Base-by-base conservation (phyloP, 345 rosid species). In the Brassica carinata region DNA sequence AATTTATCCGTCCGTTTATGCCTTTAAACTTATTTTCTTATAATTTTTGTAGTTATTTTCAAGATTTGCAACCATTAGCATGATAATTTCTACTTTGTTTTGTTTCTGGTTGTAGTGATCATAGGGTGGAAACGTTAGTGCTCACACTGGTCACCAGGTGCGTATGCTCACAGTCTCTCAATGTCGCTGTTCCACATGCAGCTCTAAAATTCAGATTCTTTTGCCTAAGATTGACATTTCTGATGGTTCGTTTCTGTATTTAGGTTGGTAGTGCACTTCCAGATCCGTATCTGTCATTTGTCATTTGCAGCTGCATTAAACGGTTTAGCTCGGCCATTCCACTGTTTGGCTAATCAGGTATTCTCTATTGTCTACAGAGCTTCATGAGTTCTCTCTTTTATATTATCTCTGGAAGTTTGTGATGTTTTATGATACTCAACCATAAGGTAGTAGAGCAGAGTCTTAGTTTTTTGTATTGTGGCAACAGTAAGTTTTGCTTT, bases 301-400 rank as follows among this genome's bases (percentile, higher is more conserved):
- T 96, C 98, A 40, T 96, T 92, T 88, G 97, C 97, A 3, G 99
- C 97, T 78, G 99, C 98, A 31, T 79, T 96, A 82, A 96, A 94
- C 83, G 99, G 99, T 78, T 94, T 96, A 81, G 97, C 97, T 84
- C 98, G 99, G 65, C 99, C 99, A 58, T 98, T 96, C 51, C 99
- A 96, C 85, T 98, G 99, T 81, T 85, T 96, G 92, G 97, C 99
- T 68, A 94, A 96, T 89, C 99, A 96, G 99, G 99, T 96, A 84
- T 51, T 51, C 53, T 69, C n/a, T 55, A n/a, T 26, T 61, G 2
- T 67, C 17, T 68, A 71, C 17, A 71, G 80, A 69, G 71, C 57
- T 71, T 71, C 69, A 19, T 67, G 55, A 66, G 27, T 26, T 30
- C 1, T 19, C 69, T 10, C 31, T 71, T 71, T 11, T 71, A 58